Percentiles rank a stretch among this genome's conserved stretches.
Conservation (phyloP, 805 yeast species). For the Yamadazyma ubonensis region DNA sequence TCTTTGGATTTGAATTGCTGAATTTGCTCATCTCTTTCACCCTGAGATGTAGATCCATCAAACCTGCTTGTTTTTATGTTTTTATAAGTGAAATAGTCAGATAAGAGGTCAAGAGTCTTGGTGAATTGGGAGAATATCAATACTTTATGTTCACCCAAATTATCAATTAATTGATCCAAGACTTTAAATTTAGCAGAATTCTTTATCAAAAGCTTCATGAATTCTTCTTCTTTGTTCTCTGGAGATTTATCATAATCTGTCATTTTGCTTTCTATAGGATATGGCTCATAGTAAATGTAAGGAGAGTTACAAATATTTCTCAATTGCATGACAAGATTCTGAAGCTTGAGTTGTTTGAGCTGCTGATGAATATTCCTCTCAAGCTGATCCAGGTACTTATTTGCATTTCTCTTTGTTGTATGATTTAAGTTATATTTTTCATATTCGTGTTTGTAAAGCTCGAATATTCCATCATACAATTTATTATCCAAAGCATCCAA, state of each 20-base stretch:
- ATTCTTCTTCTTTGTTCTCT: constrained; percentile 23
- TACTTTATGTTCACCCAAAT: constrained; percentile 61
- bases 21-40: constrained; percentile 64
- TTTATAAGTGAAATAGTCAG: constrained; percentile 64
- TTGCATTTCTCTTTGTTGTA: constrained; percentile 3
- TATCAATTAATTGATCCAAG: constrained; percentile 59
- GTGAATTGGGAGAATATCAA: constrained; percentile 88
- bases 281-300: constrained; percentile 78
- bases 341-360: constrained; percentile 31
- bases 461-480: constrained; percentile 45
- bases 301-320: constrained; percentile 87
- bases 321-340: constrained; percentile 78
- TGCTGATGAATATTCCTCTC: constrained; percentile 4
- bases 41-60: constrained; percentile 74
- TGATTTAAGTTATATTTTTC: constrained; percentile 37
- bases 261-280: constrained; percentile 38
- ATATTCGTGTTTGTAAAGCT: constrained; percentile 52
- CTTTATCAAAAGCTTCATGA: constrained; percentile 34
- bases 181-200: constrained; percentile 74
- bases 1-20: constrained; percentile 41
- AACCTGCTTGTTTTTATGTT: constrained; percentile 53
- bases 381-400: constrained; percentile 6
- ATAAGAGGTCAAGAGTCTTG: constrained; percentile 72
- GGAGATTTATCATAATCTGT: constrained; percentile 13
- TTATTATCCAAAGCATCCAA: constrained; percentile 46